Base-by-base conservation (phyloP, 805 yeast species). In the Pichia phayaonensis region DNA sequence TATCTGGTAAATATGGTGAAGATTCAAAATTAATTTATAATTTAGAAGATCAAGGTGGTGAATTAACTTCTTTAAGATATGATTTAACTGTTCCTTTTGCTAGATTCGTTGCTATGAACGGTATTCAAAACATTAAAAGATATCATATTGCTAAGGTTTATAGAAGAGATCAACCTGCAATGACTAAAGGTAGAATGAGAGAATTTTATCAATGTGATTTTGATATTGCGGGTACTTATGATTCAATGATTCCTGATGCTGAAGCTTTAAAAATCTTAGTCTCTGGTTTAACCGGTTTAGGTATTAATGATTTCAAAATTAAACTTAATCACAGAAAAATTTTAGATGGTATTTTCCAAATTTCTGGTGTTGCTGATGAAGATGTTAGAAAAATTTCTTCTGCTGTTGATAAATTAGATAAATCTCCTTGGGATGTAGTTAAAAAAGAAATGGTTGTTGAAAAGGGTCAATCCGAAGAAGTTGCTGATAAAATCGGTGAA, bases 141-240 rank as follows among this genome's bases (percentile, higher is more conserved):
- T 94, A 82, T 67, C 99, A 94, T 72, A 88, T 94, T 57, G 99
- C 99, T 59, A 94, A 94, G 69, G 99, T 94, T 49, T 94, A 94
- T 72, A 83, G 99, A 74, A 86, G 99, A 72, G 99, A 94, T 67
- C 99, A 94, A 71, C 99, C 99, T 6, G 99, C 99, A 10, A 94
- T 94, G 99, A 92, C 98, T 47, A 94, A 94, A 71, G 99, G 99
- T 54, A 81, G 99, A 71, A 94, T 94, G 99, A 86, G 99, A 79
- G 99, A 94, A 71, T 94, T 94, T 64, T 94, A 94, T 70, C 99
- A 94, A 72, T 94, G 99, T 75, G 99, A 94, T 72, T 87, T 94
- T 61, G 99, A 94, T 69, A 75, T 94, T 63, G 99, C 99, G 22
- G 99, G 99, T 48, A 70, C 68, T 51, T 92, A 86, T 67, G 99